These are phyloP conservation scores for Oxyria digyna DNA, from an alignment of 148 eudicot genomes.

Conservation along the genomic window DNA sequence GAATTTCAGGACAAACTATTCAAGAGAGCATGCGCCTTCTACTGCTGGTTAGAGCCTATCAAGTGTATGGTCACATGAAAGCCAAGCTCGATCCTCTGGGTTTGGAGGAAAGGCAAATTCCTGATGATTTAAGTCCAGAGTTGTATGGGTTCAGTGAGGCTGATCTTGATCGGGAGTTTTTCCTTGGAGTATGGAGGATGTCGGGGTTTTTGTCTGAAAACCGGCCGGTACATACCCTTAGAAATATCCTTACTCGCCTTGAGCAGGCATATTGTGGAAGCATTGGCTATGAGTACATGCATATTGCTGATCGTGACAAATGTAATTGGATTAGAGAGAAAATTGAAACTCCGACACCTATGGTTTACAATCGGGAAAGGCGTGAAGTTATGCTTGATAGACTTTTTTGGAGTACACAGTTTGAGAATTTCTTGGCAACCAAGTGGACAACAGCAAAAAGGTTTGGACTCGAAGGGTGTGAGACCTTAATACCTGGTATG, in stretches of 20 bases:
- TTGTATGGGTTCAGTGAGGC: slow-evolving; percentile 76
- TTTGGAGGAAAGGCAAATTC: slow-evolving; percentile 49
- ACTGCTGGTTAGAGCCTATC: slow-evolving; percentile 82
- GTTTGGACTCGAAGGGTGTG: slow-evolving; percentile 92
- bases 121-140: slow-evolving; percentile 63
- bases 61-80: slow-evolving; percentile 85
- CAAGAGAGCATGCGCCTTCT: slow-evolving; percentile 86
- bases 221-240: slow-evolving; percentile 82
- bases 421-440: slow-evolving; percentile 84
- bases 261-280: slow-evolving; percentile 94
- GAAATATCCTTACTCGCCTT: slow-evolving; percentile 75
- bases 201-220: slow-evolving; percentile 88
- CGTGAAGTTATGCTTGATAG: slow-evolving; percentile 86
- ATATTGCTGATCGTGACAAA: slow-evolving; percentile 73
- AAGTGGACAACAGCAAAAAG: slow-evolving; percentile 94
- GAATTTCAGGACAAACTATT: slow-evolving; percentile 82
- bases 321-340: slow-evolving; percentile 91
- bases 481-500: slow-evolving; percentile 93
- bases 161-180: slow-evolving; percentile 85
- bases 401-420: slow-evolving; percentile 84
- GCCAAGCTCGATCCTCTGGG: slow-evolving; percentile 74
- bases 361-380: slow-evolving; percentile 57
- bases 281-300: slow-evolving; percentile 94
- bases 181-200: slow-evolving; percentile 90
- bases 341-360: slow-evolving; percentile 75